Evolutionary conservation across 73 alveolate species (phyloP), one percentile per base, ranked within the genome.

Genomic region (Durusdinium trenchii): DNA sequence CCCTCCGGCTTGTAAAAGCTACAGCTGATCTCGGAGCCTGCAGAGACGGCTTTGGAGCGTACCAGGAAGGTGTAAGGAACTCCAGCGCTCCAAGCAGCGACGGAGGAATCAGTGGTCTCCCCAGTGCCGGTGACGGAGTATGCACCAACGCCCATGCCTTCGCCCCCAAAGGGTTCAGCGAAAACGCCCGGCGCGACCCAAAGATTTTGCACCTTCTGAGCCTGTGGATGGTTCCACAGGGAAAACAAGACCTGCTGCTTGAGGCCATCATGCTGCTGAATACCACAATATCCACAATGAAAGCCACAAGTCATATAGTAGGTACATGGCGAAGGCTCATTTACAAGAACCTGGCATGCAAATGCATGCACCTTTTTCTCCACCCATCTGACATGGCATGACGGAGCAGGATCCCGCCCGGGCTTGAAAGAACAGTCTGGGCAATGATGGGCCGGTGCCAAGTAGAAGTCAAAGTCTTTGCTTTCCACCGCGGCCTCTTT

Each of bases 71-170:
- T 81, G 69, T 81, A 81, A 32, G 91, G 50, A 81, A 30, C 48
- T 7, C 91, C 91, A 16, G 48, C 86, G 10, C 47, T 48, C 98
- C 90, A 69, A 28, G 83, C 28, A 7, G 90, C 98, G 48, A 81
- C 16, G 7, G 71, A n/a, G 45, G 78, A 30, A 35, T 46, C 89
- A 3, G 57, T 78, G 16, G 9, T 9, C 46, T 0, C 82, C 36
- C 85, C 95, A 16, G 95, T 38, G 40, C 67, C 95, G 42, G 95
- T 87, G 64, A 87, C 50, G 47, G 87, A 57, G 82, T 91, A 91
- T 35, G 98, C 99, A 20, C 93, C 94, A 81, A 94, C 45, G 78
- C 99, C 94, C 99, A 94, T 94, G 6, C 99, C 99, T 76, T 94
- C 99, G 6, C 99, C 99, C 6, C 99, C 99, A 10, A 94, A 94